phyloP scores from a whole-genome alignment of 192 early-diverging fungal genomes.

The Coemansia sp. region DNA sequence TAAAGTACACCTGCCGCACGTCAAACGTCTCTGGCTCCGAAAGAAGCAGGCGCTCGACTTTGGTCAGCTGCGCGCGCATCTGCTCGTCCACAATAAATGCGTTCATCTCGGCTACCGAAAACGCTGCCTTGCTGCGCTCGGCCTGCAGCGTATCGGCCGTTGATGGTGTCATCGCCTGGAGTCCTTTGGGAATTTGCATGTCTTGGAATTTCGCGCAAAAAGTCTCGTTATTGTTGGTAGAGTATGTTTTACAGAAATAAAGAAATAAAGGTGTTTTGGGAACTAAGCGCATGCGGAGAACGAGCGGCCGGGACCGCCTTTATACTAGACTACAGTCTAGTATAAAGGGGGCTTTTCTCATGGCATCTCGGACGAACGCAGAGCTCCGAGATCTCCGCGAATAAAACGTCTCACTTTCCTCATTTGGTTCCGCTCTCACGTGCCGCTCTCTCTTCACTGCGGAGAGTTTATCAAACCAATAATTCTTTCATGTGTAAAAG shows the following conservation, averaged over 20 bases:
- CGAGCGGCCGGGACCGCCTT: neutral
- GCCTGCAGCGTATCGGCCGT: slow-evolving; percentile 54
- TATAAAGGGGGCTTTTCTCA: neutral
- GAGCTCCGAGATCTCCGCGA: neutral
- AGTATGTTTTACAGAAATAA: neutral
- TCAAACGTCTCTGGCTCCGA: slow-evolving; percentile 70
- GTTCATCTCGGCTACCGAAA: slow-evolving; percentile 65
- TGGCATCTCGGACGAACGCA: neutral
- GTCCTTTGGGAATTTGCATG: slow-evolving; percentile 44
- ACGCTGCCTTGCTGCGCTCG: slow-evolving; percentile 70
- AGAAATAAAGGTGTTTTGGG: neutral
- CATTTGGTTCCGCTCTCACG: neutral
- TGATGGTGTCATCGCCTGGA: slow-evolving; percentile 31
- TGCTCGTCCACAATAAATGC: slow-evolving; percentile 67
- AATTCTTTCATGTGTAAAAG: too few species aligned
- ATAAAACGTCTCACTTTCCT: neutral
- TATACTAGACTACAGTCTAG: neutral
- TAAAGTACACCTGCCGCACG: slow-evolving; percentile 68
- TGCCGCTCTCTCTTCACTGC: neutral
- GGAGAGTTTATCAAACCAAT: too few species aligned
- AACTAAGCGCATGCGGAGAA: neutral
- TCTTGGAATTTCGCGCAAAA: neutral
- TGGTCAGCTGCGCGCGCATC: slow-evolving; percentile 59
- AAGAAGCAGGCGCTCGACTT: slow-evolving; percentile 62
- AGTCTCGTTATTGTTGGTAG: too few species aligned